Evolutionary conservation across 2,329 filamentous ascomycete species (phyloP), one percentile per base, ranked within the genome.

Genomic region (Fusarium camptoceras): DNA sequence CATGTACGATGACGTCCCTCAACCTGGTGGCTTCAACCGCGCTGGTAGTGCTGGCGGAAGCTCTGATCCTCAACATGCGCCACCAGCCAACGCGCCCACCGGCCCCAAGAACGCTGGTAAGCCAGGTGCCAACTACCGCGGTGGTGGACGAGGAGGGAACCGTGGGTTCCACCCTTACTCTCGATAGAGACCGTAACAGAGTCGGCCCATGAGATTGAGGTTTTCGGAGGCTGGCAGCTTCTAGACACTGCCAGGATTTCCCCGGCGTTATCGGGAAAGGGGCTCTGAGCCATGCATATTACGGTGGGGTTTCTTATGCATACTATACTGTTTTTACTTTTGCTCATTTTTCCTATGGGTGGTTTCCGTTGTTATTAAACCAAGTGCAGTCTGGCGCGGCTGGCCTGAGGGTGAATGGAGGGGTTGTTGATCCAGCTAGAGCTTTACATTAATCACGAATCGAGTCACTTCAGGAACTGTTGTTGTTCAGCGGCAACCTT

Each of bases 1-100:
- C 76, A 97, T 97, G 94, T 98, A 98, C 79, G 95, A 98, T 78
- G 95, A 98, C 78, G 93, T 94, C 3, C 94, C 94, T 18, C 93
- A 95, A 77, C 93, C 93, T 25, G 73, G 73, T n/a, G 83, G 84
- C 70, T 83, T 82, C 62, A 73, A 76, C 31, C 80, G 80, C 27
- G 73, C 81, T 77, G 81, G 80, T 72, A 80, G 81, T 75, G 80
- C 80, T 61, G 82, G 80, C 61, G 81, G 79, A 39, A 81, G 79
- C 53, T 78, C 81, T 42, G 78, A 81, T 46, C 81, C 85, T 2
- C 76, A 80, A 25, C 86, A 88, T 65, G 81, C 81, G 24, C 81
- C 82, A 25, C 87, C 87, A 3, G 83, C 80, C 59, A 88, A 87
- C 69, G 89, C 96, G 8, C 96, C 96, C 0, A 99, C 96, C 0